Conservation (phyloP, 2,329 filamentous ascomycete species). For the Scorias spongiosa region DNA sequence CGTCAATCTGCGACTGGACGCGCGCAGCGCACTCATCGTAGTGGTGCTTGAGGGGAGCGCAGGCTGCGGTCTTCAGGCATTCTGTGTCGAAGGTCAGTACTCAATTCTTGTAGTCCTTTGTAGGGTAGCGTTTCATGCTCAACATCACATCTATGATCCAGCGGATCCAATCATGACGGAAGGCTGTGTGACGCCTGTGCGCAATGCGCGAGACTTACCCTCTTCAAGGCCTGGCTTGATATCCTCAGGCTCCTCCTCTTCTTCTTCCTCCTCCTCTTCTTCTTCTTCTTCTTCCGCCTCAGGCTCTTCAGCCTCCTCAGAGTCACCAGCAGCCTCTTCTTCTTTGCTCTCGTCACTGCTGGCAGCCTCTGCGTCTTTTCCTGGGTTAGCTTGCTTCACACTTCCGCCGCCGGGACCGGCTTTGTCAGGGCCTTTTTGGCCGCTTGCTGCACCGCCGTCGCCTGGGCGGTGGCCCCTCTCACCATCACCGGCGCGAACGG, state of each 20-base stretch:
- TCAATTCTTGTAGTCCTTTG: not conserved
- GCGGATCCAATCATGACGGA: too few species aligned
- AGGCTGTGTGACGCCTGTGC: too few species aligned
- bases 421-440: constrained; percentile 11
- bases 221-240: constrained; percentile 80
- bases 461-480: constrained; percentile 15
- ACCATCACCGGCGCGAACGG: constrained; percentile 5
- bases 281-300: constrained; percentile 52
- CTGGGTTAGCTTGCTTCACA: constrained; percentile 6
- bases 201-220: constrained; percentile 44
- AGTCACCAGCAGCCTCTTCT: constrained; percentile 25
- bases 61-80: constrained; percentile 75
- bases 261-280: constrained; percentile 66
- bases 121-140: not conserved
- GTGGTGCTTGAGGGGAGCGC: constrained; percentile 86
- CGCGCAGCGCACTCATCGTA: constrained; percentile 96
- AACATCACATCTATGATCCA: too few species aligned
- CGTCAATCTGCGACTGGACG: constrained; percentile 58
- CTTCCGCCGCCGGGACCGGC: constrained; percentile 13
- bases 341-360: constrained; percentile 25
- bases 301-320: constrained; percentile 39
- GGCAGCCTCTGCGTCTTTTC: constrained; percentile 7
- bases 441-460: constrained; percentile 13
- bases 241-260: constrained; percentile 69
- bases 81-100: constrained; percentile 38